A percentile compares a stretch with the other conserved stretches of the same genome.
Evolutionary conservation across 306 rosid species (phyloP).

Genomic region (Castanea crenata): DNA sequence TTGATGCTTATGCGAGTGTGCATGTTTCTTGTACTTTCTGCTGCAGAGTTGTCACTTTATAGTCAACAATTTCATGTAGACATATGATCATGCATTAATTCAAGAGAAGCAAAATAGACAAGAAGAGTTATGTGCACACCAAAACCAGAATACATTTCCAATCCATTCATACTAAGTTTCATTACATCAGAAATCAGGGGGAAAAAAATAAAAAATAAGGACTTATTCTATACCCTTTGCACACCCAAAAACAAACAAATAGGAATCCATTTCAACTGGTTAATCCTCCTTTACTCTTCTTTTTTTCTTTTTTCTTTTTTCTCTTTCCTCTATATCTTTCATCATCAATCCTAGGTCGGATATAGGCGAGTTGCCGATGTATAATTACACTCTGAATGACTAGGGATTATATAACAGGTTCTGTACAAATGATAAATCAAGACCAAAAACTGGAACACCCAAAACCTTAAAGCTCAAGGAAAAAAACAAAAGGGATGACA

Average conservation of each 20-base stretch:
- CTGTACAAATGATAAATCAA: conserved; percentile 75
- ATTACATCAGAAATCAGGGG: conserved; percentile 64
- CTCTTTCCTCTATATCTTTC: conserved; percentile 45
- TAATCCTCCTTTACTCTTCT: conserved; percentile 37
- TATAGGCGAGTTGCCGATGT: conserved; percentile 72
- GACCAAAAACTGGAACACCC: conserved; percentile 72
- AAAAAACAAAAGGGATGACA: conserved; percentile 73
- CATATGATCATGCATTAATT: conserved; percentile 1
- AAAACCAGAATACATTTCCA: conserved; percentile 77
- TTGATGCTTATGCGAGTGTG: conserved; percentile 4
- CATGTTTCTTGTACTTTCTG: conserved; percentile 6
- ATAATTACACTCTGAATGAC: conserved; percentile 75
- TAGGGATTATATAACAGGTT: conserved; percentile 50
- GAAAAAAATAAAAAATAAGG: conserved; percentile 22
- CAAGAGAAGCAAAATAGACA: conserved; percentile 24
- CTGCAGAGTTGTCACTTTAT: neutral
- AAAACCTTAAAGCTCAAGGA: conserved; percentile 40
- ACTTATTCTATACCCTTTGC: conserved; percentile 73
- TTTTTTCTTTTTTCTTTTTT: conserved; percentile 2
- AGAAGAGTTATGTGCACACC: conserved; percentile 62
- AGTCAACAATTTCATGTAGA: conserved; percentile 4
- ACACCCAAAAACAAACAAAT: conserved; percentile 58
- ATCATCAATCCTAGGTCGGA: conserved; percentile 51
- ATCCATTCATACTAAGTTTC: conserved; percentile 67
- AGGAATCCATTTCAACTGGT: conserved; percentile 55